A percentile compares a stretch with the other conserved stretches of the same genome.
phyloP scores from a whole-genome alignment of 306 rosid genomes.

The Rosa rugosa region DNA sequence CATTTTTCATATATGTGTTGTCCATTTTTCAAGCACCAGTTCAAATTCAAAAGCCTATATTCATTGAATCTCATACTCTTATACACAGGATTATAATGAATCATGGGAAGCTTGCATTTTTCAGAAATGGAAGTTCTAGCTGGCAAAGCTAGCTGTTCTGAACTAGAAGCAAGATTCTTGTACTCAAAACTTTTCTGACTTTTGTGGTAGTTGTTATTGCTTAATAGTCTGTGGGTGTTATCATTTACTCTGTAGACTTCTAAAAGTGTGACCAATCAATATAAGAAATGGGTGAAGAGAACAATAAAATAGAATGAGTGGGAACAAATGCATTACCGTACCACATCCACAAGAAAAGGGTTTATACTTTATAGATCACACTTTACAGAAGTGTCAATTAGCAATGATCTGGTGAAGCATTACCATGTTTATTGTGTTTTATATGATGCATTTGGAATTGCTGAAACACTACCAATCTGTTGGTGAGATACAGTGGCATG shows the following conservation, averaged over 20 bases:
- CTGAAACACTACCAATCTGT: background rate
- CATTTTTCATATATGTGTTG: background rate
- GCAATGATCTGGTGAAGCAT: background rate
- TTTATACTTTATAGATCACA: background rate
- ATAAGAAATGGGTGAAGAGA: background rate
- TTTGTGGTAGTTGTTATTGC: background rate
- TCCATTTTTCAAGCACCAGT: background rate
- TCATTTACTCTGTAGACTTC: background rate
- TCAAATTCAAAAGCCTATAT: background rate
- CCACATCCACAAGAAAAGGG: background rate
- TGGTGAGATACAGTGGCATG: background rate
- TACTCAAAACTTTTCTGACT: background rate
- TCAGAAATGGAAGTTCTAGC: background rate
- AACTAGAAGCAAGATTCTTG: background rate
- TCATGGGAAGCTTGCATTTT: background rate
- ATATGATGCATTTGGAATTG: background rate
- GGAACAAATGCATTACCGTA: background rate
- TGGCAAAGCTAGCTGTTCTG: conserved; percentile 9
- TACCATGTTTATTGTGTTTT: background rate
- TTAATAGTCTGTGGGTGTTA: background rate
- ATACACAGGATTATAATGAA: background rate
- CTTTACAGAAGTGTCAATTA: background rate
- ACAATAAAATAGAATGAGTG: background rate
- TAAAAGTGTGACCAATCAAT: background rate
- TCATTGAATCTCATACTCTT: background rate